These are phyloP conservation scores for Xylaria nigripes DNA, from an alignment of 495 filamentous ascomycete genomes.

Conservation along the genomic window DNA sequence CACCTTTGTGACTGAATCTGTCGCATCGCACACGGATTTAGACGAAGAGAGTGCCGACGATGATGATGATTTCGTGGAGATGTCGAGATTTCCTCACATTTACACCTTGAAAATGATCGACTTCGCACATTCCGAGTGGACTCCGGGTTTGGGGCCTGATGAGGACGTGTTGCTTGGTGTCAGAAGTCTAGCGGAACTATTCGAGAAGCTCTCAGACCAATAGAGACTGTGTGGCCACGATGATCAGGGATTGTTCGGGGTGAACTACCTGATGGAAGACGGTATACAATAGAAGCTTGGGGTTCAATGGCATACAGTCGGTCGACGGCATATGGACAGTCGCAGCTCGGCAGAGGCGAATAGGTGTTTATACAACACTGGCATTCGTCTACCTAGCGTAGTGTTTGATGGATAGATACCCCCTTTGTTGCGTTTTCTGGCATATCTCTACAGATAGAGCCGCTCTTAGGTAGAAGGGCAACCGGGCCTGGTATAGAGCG, in stretches of 20 bases:
- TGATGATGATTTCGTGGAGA: slow-evolving; percentile 59
- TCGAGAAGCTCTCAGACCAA: slow-evolving; percentile 49
- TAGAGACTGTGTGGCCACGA: slow-evolving; percentile 1
- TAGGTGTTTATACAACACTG: slow-evolving; percentile 3
- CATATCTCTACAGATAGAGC: not conserved
- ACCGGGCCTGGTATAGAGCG: slow-evolving; percentile 3
- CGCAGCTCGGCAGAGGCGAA: not conserved
- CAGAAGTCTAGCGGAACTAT: slow-evolving; percentile 60
- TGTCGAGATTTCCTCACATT: slow-evolving; percentile 60
- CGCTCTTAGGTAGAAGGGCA: slow-evolving; percentile 4
- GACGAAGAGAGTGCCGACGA: slow-evolving; percentile 22
- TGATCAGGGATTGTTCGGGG: not conserved
- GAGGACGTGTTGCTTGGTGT: slow-evolving; percentile 76
- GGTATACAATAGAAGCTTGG: not conserved
- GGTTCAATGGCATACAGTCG: not conserved
- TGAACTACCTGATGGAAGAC: not conserved
- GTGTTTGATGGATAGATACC: slow-evolving; percentile 10
- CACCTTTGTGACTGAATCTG: slow-evolving; percentile 11
- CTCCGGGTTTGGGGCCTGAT: slow-evolving; percentile 76
- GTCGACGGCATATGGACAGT: not conserved
- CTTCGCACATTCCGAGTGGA: slow-evolving; percentile 90
- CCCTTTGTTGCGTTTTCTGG: slow-evolving; percentile 5
- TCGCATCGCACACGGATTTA: slow-evolving; percentile 16
- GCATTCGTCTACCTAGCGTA: not conserved
- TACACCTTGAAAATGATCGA: slow-evolving; percentile 86